Evolutionary conservation across 805 yeast species (phyloP).

Genomic region (Pichia thaimueangensis): DNA sequence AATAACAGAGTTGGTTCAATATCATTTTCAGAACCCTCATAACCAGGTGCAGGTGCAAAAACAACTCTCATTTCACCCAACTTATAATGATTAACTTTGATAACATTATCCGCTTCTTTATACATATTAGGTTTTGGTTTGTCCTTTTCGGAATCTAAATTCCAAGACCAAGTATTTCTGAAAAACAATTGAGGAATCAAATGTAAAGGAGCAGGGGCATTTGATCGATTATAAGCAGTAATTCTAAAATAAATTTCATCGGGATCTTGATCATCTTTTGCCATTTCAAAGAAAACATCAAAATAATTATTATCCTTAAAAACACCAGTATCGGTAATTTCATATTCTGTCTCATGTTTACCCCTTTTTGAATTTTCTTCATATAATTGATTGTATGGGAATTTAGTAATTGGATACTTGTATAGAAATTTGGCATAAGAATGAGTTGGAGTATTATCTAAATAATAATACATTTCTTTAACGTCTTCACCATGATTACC

Average conservation of each 20-base stretch:
- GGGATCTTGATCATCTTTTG: constrained; percentile 73
- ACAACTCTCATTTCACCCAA: constrained; percentile 60
- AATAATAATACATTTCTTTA: constrained; percentile 74
- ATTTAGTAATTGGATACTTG: constrained; percentile 84
- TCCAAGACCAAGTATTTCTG: constrained; percentile 95
- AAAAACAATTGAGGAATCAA: constrained; percentile 77
- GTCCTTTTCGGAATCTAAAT: constrained; percentile 46
- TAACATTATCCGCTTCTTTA: constrained; percentile 37
- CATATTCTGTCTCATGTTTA: constrained; percentile 69
- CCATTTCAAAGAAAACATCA: constrained; percentile 86
- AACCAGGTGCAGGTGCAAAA: constrained; percentile 83
- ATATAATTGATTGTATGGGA: constrained; percentile 73
- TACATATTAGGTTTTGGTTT: constrained; percentile 43
- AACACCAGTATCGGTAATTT: constrained; percentile 72
- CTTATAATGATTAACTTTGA: constrained; percentile 59
- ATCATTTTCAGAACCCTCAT: constrained; percentile 50
- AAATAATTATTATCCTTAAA: constrained; percentile 71
- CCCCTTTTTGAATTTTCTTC: constrained; percentile 60
- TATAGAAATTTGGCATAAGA: constrained; percentile 86
- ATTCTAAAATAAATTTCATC: constrained; percentile 77
- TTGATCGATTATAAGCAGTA: constrained; percentile 82
- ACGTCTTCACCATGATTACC: constrained; percentile 97
- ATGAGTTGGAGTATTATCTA: constrained; percentile 91
- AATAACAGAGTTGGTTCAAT: constrained; percentile 72
- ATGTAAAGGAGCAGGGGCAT: constrained; percentile 82